Conservation (phyloP, 192 early-diverging fungal species). For the Umbelopsis vinacea region DNA sequence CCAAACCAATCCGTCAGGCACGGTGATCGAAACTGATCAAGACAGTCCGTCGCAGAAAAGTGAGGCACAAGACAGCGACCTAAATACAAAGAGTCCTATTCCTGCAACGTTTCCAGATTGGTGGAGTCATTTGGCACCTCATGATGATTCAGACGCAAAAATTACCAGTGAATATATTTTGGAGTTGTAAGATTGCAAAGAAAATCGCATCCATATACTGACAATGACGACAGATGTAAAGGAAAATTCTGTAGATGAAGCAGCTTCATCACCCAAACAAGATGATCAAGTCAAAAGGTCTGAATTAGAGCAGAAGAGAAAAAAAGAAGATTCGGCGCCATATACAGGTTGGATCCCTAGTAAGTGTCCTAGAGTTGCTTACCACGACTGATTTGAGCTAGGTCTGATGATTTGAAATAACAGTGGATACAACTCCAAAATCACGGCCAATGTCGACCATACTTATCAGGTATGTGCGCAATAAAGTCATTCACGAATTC, state of each 20-base stretch:
- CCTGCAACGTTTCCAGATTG: not conserved
- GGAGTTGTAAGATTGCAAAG: not conserved
- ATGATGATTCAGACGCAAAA: not conserved
- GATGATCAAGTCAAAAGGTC: not conserved
- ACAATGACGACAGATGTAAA: not conserved
- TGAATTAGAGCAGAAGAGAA: not conserved
- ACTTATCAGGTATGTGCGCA: not conserved
- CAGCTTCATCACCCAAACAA: not conserved
- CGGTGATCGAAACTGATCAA: not conserved
- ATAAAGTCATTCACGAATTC: not conserved
- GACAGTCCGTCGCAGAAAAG: not conserved
- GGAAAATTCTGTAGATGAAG: not conserved
- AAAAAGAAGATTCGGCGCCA: not conserved
- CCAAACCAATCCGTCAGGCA: not conserved
- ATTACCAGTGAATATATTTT: not conserved
- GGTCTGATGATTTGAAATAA: not conserved
- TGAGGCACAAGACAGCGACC: not conserved
- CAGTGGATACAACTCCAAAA: not conserved
- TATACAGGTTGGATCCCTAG: not conserved
- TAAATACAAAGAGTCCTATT: not conserved
- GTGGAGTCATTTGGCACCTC: not conserved
- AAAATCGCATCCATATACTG: no score
- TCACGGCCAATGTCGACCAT: not conserved
- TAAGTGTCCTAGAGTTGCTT: not conserved
- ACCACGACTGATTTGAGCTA: not conserved